A percentile compares a stretch with the other conserved stretches of the same genome.
phyloP scores from a whole-genome alignment of 2,329 filamentous ascomycete species.

The Thelonectria discophora region DNA sequence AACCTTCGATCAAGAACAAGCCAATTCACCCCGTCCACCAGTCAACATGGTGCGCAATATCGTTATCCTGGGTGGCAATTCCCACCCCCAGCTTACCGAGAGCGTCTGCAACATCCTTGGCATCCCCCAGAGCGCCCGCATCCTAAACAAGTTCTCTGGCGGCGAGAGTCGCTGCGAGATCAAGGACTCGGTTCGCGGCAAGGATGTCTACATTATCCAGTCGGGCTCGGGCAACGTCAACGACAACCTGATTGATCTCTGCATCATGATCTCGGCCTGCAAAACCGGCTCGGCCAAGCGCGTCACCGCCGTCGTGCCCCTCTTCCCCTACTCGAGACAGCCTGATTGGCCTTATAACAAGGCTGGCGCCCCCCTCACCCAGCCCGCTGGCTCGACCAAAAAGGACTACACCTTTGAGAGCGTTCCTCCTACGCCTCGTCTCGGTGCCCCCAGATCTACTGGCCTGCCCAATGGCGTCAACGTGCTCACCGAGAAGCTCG shows the following conservation, averaged over 20 bases:
- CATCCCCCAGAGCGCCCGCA: conserved; percentile 83
- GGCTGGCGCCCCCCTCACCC: conserved; percentile 84
- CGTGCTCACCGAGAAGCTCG: conserved; percentile 75
- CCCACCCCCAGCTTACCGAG: conserved; percentile 87
- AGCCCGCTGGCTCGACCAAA: conserved; percentile 58
- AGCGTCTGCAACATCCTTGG: conserved; percentile 89
- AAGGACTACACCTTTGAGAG: conserved; percentile 89
- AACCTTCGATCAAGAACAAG: conserved; percentile 2
- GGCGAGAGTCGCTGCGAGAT: conserved; percentile 97
- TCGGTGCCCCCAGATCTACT: conserved; percentile 72
- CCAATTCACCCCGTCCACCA: conserved; percentile 27
- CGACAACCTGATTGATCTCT: conserved; percentile 94
- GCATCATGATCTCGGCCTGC: conserved; percentile 98
- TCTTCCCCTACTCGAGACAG: conserved; percentile 97
- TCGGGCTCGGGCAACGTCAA: conserved; percentile 93
- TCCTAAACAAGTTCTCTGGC: conserved; percentile 91
- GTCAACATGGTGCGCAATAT: conserved; percentile 89
- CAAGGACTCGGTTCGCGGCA: conserved; percentile 93
- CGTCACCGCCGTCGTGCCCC: conserved; percentile 91
- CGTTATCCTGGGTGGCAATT: conserved; percentile 91
- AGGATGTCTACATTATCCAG: conserved; percentile 99
- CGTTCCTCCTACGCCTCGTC: conserved; percentile 84
- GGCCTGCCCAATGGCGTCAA: conserved; percentile 75
- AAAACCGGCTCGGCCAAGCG: conserved; percentile 91
- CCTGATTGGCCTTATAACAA: conserved; percentile 98